phyloP scores from a whole-genome alignment of 1,284 basidiomycete genomes.

The Marasmius oreades region DNA sequence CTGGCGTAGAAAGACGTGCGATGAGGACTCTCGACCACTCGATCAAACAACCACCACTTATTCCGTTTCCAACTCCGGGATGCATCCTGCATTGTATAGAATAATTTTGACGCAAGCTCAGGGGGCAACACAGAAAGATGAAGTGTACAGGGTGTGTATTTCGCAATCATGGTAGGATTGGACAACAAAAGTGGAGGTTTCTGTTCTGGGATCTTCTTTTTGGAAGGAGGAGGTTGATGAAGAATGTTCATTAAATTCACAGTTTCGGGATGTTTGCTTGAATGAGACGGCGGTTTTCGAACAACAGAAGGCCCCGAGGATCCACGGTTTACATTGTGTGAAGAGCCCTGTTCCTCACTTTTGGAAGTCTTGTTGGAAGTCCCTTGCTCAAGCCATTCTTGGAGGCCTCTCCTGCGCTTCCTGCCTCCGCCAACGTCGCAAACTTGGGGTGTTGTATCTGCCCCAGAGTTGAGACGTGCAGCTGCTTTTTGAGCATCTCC shows the following conservation, averaged over 20 bases:
- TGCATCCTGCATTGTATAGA: conserved; percentile 64
- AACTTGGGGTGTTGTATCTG: conserved; percentile 19
- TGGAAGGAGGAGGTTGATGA: conserved; percentile 43
- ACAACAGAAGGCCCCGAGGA: conserved; percentile 6
- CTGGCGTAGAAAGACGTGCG: conserved; percentile 76
- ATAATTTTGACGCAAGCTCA: conserved; percentile 67
- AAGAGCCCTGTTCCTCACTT: conserved; percentile 4
- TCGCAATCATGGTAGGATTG: conserved; percentile 56
- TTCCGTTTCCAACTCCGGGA: conserved; percentile 68
- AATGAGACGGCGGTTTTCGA: not conserved
- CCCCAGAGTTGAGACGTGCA: conserved; percentile 27
- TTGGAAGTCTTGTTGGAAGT: not conserved
- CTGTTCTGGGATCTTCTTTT: conserved; percentile 33
- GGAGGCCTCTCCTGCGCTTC: conserved; percentile 19
- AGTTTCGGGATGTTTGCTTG: conserved; percentile 17
- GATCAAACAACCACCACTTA: conserved; percentile 83
- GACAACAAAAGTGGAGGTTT: conserved; percentile 54
- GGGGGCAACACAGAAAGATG: conserved; percentile 66
- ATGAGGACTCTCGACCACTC: conserved; percentile 80
- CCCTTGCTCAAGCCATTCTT: conserved; percentile 5
- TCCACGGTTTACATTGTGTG: not conserved
- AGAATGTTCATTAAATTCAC: conserved; percentile 55
- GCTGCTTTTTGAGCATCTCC: conserved; percentile 65
- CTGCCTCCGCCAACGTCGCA: conserved; percentile 35
- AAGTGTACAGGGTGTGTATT: conserved; percentile 76